phyloP scores from a whole-genome alignment of 495 filamentous ascomycete species.

The Xylaria venustula region DNA sequence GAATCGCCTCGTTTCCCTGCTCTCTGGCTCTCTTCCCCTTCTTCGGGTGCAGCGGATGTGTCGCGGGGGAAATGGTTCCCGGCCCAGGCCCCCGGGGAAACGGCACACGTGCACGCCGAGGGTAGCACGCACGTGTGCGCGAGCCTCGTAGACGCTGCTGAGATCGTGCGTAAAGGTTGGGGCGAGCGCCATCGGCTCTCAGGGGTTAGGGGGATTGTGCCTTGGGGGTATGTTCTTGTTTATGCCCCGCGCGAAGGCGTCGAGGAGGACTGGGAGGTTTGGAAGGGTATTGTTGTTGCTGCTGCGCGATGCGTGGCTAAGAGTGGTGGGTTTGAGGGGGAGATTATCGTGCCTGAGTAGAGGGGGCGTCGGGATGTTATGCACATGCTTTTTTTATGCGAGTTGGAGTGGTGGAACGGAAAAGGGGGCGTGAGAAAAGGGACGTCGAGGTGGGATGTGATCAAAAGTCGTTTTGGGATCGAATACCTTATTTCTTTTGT shows the following conservation, averaged over 20 bases:
- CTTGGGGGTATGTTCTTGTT: constrained; percentile 29
- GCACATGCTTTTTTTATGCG: too few relatives aligned
- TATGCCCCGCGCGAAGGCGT: constrained; percentile 34
- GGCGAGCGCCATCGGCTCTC: constrained; percentile 30
- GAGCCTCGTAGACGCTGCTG: constrained; percentile 30
- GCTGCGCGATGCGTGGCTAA: constrained; percentile 17
- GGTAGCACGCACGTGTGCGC: constrained; percentile 32
- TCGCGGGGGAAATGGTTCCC: not conserved
- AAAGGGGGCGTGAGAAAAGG: too few relatives aligned
- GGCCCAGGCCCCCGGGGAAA: constrained; percentile 23
- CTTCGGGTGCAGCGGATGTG: not conserved
- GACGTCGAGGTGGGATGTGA: too few relatives aligned
- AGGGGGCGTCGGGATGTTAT: too few relatives aligned
- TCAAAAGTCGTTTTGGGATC: too few relatives aligned
- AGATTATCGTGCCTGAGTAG: not conserved
- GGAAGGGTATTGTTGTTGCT: constrained; percentile 23
- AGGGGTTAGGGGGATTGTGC: constrained; percentile 21
- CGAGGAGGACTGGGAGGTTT: constrained; percentile 22
- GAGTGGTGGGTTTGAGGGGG: constrained; percentile 14
- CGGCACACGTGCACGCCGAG: constrained; percentile 33
- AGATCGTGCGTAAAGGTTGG: constrained; percentile 30
- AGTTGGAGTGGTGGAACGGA: too few relatives aligned
- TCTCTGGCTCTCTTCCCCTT: constrained; percentile 15
- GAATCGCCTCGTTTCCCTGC: constrained; percentile 28
- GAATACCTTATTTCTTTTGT: too few relatives aligned